Percentiles rank a stretch among this genome's conserved stretches.
These are phyloP conservation scores for Rhizomucor pusillus DNA, from an alignment of 371 early-diverging fungal species.

Conservation along the genomic window DNA sequence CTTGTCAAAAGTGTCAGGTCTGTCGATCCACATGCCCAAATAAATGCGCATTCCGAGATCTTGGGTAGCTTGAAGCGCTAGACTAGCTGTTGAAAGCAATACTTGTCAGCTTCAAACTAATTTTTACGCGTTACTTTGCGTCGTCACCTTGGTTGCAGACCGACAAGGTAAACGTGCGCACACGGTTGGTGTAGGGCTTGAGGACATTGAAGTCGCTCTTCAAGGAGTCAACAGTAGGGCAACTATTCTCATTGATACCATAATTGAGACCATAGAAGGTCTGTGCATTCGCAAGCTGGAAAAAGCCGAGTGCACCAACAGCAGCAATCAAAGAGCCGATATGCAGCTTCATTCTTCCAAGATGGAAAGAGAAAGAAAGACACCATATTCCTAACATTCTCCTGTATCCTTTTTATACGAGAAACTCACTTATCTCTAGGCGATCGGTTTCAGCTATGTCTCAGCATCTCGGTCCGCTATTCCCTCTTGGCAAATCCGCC, in stretches of 20 bases:
- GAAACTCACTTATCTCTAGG: no score
- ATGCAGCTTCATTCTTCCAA: no score
- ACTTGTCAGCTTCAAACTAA: not conserved
- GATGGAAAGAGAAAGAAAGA: no score
- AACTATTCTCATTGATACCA: conserved; percentile 51
- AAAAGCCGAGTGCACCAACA: no score
- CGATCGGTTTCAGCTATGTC: no score
- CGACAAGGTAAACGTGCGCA: conserved; percentile 53
- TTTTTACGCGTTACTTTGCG: not conserved
- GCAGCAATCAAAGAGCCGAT: no score
- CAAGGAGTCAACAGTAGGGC: conserved; percentile 49
- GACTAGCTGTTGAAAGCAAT: conserved; percentile 9
- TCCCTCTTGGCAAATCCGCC: no score
- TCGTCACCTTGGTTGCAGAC: conserved; percentile 56
- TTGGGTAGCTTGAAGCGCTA: conserved; percentile 59
- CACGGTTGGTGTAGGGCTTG: conserved; percentile 48
- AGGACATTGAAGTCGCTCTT: conserved; percentile 46
- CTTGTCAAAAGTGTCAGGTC: conserved; percentile 42
- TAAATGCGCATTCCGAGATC: conserved; percentile 52
- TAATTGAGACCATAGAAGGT: conserved; percentile 57
- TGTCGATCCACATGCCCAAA: conserved; percentile 63
- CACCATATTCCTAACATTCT: no score
- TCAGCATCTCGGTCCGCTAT: no score
- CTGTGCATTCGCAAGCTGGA: no score
- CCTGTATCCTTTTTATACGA: no score